Percentiles rank a stretch among this genome's conserved stretches.
Evolutionary conservation across 1,284 basidiomycete species (phyloP).

Genomic region (Cystobasidium slooffiae): DNA sequence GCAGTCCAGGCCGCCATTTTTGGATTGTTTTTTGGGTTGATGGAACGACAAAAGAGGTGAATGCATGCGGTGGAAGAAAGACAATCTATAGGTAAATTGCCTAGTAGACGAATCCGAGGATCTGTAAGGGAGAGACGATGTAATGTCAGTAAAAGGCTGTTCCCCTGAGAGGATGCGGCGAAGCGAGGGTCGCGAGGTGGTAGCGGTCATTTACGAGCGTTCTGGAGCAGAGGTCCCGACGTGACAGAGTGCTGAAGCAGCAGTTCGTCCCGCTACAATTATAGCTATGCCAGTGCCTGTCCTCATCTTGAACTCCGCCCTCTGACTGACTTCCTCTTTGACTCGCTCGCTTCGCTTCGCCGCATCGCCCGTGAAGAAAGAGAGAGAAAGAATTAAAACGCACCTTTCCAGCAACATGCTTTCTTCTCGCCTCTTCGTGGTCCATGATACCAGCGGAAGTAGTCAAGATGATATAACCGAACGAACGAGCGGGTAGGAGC

Average conservation of each 20-base stretch:
- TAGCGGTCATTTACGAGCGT: too few relatives aligned
- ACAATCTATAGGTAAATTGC: constrained; percentile 46
- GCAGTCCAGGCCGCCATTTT: constrained; percentile 12
- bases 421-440: constrained; percentile 98
- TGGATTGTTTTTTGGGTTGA: background rate
- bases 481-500: constrained; percentile 88
- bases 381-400: constrained; percentile 19
- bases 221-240: too few relatives aligned
- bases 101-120: constrained; percentile 80
- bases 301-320: background rate
- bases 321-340: background rate
- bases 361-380: too few relatives aligned
- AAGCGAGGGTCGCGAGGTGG: background rate
- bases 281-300: too few relatives aligned
- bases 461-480: constrained; percentile 95
- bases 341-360: background rate
- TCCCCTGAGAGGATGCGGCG: constrained; percentile 25
- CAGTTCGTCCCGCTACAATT: too few relatives aligned
- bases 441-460: constrained; percentile 98
- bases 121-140: constrained; percentile 49
- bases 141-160: background rate
- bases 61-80: constrained; percentile 9
- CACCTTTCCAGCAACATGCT: constrained; percentile 90
- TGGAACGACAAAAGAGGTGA: background rate
- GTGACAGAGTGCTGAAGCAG: too few relatives aligned